Evolutionary conservation across 352 stramenopile genomes (phyloP), one percentile per base, ranked within the genome.

Genomic region (Phytophthora sp.): DNA sequence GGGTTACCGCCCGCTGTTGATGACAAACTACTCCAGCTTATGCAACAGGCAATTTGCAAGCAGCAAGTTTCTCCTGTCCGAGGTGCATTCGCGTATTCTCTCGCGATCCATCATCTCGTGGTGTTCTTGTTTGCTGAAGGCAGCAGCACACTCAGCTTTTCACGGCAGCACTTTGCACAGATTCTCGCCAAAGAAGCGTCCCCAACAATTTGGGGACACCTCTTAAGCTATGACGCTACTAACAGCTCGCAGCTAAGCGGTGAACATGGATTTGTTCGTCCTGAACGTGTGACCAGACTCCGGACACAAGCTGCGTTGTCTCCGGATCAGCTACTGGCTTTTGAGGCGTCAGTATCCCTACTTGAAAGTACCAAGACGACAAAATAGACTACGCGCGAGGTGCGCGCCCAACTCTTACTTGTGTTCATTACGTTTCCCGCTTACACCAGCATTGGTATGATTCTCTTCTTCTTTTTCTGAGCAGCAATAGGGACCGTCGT

Each of bases 91-190:
- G 79, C 72, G 8, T 93, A 88, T 49, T 73, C 65, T 26, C 8
- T 93, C 10, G 82, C 82, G 7, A 62, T 93, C 23, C 72, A 93
- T 48, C 71, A 90, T 58, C 31, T 89, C 17, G 65, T 76, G 2
- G 67, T 60, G 13, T 92, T 91, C 35, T 23, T 91, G 38, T 90
- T 91, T 55, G 37, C 43, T 4, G 59, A 74, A 12, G 65, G 53
- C 28, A 35, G 35, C 20, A 31, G 31, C 12, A 49, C 61, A 6
- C 53, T 91, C 31, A 89, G 67, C 42, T 76, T 73, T 32, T 71
- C 71, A 1, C 79, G 82, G 1, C 82, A 89, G 34, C 52, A 74
- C 17, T 61, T 91, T 24, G 65, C 74, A 4, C 74, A 85, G 39
- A 76, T 77, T 45, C 67, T 90, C 1, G 41, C 59, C 2, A 31